Conservation (phyloP, 306 rosid species). For the Nissolia schottii region DNA sequence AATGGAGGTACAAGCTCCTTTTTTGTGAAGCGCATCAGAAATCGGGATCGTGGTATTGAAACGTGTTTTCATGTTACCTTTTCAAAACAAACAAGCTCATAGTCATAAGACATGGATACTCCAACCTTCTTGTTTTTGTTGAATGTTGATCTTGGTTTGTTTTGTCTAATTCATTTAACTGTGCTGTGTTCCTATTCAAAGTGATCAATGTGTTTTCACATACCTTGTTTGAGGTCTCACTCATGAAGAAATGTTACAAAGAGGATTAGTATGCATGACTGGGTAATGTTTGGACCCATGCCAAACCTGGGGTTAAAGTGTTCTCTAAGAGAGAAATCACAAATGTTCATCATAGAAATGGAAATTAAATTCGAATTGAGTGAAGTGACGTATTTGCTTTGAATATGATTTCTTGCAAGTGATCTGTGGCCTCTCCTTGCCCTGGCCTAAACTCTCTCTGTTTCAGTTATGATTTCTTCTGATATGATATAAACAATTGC, state of each 20-base stretch:
- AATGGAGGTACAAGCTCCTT: too few species aligned
- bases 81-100: too few species aligned
- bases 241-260: neutral
- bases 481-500: neutral
- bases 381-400: neutral
- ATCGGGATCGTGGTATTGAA: too few species aligned
- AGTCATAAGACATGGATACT: neutral
- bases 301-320: neutral
- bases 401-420: neutral
- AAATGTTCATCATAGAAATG: neutral
- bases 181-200: neutral
- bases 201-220: neutral
- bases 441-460: neutral
- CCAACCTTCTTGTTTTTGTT: neutral
- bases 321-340: neutral
- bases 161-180: neutral
- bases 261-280: neutral
- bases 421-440: neutral
- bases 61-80: too few species aligned
- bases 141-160: neutral
- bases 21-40: too few species aligned
- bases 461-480: neutral
- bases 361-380: neutral
- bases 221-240: constrained; percentile 1
- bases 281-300: neutral